phyloP scores from a whole-genome alignment of 441 rosid genomes.

The Pelargonium citronellum region DNA sequence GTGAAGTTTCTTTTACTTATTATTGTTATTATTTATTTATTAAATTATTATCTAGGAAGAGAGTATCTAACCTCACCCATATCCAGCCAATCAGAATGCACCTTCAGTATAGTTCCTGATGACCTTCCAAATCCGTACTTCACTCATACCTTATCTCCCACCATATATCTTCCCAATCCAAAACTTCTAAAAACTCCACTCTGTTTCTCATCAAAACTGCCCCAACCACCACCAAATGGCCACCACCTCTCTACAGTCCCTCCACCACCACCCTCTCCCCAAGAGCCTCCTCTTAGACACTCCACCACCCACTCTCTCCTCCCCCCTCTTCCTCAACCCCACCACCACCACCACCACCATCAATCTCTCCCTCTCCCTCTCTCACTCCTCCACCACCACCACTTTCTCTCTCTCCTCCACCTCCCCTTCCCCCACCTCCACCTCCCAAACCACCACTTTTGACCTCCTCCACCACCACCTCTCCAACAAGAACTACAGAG shows the following conservation, averaged over 20 bases:
- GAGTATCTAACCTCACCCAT: constrained; percentile 48
- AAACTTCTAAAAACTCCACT: not conserved
- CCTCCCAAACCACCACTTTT: constrained; percentile 44
- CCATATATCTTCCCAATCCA: not conserved
- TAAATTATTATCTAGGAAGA: constrained; percentile 3
- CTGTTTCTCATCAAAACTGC: constrained; percentile 22
- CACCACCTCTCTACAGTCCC: constrained; percentile 33
- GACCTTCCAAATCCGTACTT: constrained; percentile 16
- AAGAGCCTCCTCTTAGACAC: constrained; percentile 27
- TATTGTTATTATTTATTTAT: no score
- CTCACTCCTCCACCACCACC: constrained; percentile 15
- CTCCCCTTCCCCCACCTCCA: constrained; percentile 31
- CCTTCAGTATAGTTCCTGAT: constrained; percentile 31
- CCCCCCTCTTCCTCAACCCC: constrained; percentile 17
- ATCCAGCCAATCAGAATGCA: constrained; percentile 42
- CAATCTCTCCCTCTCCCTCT: constrained; percentile 21
- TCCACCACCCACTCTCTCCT: constrained; percentile 19
- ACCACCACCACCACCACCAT: constrained; percentile 20
- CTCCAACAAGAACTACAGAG: constrained; percentile 53
- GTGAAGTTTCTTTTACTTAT: no score
- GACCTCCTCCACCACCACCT: constrained; percentile 64
- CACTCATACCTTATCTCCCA: constrained; percentile 29
- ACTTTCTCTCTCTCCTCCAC: constrained; percentile 31
- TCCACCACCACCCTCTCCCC: constrained; percentile 29
- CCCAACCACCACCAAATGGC: constrained; percentile 37